phyloP scores from a whole-genome alignment of 768 basidiomycete genomes.

The Fomitopsis serialis region DNA sequence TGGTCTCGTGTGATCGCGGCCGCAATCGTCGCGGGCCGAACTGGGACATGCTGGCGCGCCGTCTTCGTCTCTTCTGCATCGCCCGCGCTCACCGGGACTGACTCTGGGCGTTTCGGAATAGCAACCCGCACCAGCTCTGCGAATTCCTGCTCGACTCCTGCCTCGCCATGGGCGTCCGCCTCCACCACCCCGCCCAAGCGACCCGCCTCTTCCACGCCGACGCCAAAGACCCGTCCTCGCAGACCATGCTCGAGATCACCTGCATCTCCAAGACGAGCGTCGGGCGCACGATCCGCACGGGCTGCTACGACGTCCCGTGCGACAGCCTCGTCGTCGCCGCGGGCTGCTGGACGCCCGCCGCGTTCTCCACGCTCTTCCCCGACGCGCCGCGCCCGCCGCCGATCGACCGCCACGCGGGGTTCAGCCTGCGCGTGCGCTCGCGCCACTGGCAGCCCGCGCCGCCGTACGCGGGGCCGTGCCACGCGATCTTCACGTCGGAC shows the following conservation, averaged over 20 bases:
- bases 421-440: slow-evolving; percentile 18
- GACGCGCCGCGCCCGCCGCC: slow-evolving; percentile 22
- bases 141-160: slow-evolving; percentile 27
- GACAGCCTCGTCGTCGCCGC: slow-evolving; percentile 30
- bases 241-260: slow-evolving; percentile 16
- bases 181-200: slow-evolving; percentile 25
- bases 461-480: slow-evolving; percentile 12
- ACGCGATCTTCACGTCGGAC: slow-evolving; percentile 28
- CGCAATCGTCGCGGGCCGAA: background rate
- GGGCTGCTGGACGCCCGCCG: slow-evolving; percentile 32
- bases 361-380: slow-evolving; percentile 27
- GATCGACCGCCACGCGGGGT: slow-evolving; percentile 24
- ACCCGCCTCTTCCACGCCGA: slow-evolving; percentile 12
- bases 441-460: background rate
- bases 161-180: slow-evolving; percentile 20
- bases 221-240: slow-evolving; percentile 1
- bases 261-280: slow-evolving; percentile 8
- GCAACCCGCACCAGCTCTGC: slow-evolving; percentile 25
- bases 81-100: background rate
- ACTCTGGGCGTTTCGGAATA: slow-evolving; percentile 4
- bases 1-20: background rate
- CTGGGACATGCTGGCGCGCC: background rate
- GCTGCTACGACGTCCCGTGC: slow-evolving; percentile 19
- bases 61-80: background rate
- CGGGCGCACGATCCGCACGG: slow-evolving; percentile 4